Evolutionary conservation across 495 filamentous ascomycete genomes (phyloP).

Genomic region (Lasiosphaeris hirsuta): DNA sequence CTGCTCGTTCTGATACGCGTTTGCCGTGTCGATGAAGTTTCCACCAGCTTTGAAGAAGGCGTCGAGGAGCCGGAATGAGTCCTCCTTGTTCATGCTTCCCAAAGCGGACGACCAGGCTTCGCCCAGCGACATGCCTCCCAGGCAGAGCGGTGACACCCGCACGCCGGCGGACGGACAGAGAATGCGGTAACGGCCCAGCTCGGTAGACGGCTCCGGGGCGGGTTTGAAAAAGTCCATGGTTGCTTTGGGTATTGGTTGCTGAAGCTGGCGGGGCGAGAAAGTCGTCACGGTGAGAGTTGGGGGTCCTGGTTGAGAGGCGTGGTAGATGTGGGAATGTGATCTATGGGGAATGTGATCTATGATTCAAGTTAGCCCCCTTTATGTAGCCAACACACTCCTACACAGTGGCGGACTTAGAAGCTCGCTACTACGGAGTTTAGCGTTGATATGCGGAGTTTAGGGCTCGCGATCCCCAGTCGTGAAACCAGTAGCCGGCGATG

Average conservation of each 20-base stretch:
- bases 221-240: conserved; percentile 14
- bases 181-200: conserved; percentile 57
- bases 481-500: no score
- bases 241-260: not conserved
- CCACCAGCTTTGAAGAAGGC: conserved; percentile 46
- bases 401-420: no score
- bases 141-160: conserved; percentile 56
- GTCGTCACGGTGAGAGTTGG: no score
- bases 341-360: no score
- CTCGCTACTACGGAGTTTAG: no score
- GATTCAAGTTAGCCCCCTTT: no score
- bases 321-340: no score
- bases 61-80: conserved; percentile 56
- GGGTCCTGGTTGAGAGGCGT: no score
- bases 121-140: conserved; percentile 65
- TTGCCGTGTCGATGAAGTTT: conserved; percentile 71
- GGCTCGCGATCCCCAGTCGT: no score
- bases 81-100: conserved; percentile 23
- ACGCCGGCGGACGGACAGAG: conserved; percentile 58
- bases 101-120: conserved; percentile 39
- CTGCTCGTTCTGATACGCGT: conserved; percentile 60
- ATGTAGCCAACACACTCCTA: no score
- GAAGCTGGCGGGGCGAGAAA: no score
- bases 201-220: conserved; percentile 50
- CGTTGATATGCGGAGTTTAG: no score